Base-by-base conservation (phyloP, 495 filamentous ascomycete genomes). In the Letharia lupina region DNA sequence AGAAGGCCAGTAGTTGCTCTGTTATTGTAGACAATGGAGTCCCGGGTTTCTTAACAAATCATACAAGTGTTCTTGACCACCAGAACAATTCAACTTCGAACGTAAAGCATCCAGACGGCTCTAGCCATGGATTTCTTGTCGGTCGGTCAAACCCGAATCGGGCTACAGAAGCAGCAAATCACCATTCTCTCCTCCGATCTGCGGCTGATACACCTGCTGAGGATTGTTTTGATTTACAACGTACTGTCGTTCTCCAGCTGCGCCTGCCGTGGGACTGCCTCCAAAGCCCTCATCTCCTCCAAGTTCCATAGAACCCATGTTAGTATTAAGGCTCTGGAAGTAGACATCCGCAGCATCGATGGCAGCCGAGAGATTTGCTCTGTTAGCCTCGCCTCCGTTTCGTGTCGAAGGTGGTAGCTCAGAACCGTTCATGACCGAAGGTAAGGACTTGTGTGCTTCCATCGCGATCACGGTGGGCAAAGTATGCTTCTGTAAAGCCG, bases 301-400 rank as follows among this genome's bases (percentile, higher is more conserved):
- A 9, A 89, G 80, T 65, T 83, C 78, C 81, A 90, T 82, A 6
- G 82, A 83, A 6, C 84, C 85, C 87, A 90, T 90, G 73, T 87
- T 85, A 61, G 77, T 86, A 2, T 86, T 86, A 12, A 91, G 80
- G 41, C 84, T 85, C 44, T 87, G 84, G 72, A 97, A 97, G 72
- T 94, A 96, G 41, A 83, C 85, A 71, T 97, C 92, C 6, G 91
- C 92, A 41, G 92, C 90, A 69, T 82, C 86, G 28, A 93, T 84
- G 1, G 92, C 92, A 13, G 86, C 84, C 23, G 83, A 80, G 61
- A 91, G 78, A 73, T 83, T 78, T 4, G 71, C 77, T 28, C 73
- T 67, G 37, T 69, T 73, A 33, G 70, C 60, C 39, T 62, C 54
- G 60, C 39, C 61, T 8, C 59, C 63, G 40, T 65, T 56, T n/a